Evolutionary conservation across 2,329 filamentous ascomycete species (phyloP).

Genomic region (Trichoderma sp.): DNA sequence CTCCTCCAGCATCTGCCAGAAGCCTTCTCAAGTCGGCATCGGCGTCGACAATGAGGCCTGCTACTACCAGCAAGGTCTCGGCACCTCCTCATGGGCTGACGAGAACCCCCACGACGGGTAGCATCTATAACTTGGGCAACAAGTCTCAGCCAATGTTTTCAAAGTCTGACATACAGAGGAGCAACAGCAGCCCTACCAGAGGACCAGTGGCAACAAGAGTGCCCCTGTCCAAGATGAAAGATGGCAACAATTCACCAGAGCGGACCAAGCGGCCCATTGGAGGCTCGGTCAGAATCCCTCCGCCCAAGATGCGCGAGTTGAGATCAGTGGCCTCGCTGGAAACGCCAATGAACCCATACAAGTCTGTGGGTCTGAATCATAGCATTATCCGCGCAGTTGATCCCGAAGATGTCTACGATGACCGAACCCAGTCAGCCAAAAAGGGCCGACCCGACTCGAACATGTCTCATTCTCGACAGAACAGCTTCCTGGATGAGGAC

Average conservation of each 20-base stretch:
- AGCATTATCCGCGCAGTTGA: conserved; percentile 59
- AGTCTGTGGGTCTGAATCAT: conserved; percentile 46
- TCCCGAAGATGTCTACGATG: conserved; percentile 86
- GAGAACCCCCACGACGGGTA: conserved; percentile 56
- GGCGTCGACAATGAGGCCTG: not conserved
- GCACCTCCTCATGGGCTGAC: conserved; percentile 40
- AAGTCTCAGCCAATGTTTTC: conserved; percentile 27
- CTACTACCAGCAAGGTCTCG: conserved; percentile 29
- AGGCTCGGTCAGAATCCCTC: conserved; percentile 64
- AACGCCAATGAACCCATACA: conserved; percentile 49
- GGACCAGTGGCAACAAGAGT: conserved; percentile 66
- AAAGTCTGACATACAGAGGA: conserved; percentile 25
- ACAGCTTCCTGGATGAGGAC: conserved; percentile 29
- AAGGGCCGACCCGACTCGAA: conserved; percentile 42
- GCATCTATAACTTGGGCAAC: conserved; percentile 27
- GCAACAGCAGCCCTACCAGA: conserved; percentile 44
- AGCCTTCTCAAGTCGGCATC: conserved; percentile 21
- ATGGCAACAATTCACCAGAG: conserved; percentile 79
- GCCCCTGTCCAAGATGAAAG: conserved; percentile 65
- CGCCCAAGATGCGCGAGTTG: conserved; percentile 90
- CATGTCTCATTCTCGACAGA: conserved; percentile 33
- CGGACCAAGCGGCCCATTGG: conserved; percentile 49
- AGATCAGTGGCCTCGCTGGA: conserved; percentile 50
- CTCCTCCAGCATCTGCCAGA: conserved; percentile 46
- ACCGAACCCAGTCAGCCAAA: conserved; percentile 42